A percentile compares a stretch with the other conserved stretches of the same genome.
Evolutionary conservation across 257 asterid genomes (phyloP).

Genomic region (Solanum virginianum): DNA sequence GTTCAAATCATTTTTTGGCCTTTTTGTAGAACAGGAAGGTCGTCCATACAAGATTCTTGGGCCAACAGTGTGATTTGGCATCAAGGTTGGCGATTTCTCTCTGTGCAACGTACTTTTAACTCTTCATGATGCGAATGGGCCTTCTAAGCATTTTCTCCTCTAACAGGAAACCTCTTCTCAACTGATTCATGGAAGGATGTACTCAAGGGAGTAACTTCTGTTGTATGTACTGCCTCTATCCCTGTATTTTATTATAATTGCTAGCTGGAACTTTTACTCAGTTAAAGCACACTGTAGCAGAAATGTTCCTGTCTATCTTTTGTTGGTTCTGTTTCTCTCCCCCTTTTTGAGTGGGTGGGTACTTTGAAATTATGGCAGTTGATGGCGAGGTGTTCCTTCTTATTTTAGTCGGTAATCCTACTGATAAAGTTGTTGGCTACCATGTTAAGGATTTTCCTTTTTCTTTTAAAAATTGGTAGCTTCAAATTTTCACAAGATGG

Average conservation of each 20-base stretch:
- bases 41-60: constrained; percentile 76
- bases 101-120: neutral
- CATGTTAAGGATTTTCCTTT: neutral
- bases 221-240: constrained; percentile 39
- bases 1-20: constrained; percentile 4
- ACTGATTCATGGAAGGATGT: constrained; percentile 84
- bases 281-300: neutral
- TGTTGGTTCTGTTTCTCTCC: neutral
- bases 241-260: neutral
- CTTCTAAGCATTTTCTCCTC: neutral
- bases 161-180: constrained; percentile 70
- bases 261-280: neutral
- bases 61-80: constrained; percentile 69
- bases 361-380: neutral
- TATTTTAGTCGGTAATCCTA: neutral
- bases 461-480: neutral
- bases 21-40: constrained; percentile 70
- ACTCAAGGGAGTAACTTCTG: constrained; percentile 83
- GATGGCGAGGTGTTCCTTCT: neutral
- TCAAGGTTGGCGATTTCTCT: constrained; percentile 42
- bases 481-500: neutral
- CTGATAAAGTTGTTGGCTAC: neutral
- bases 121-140: neutral
- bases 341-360: neutral
- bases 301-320: neutral